Conservation (phyloP, 2,329 filamentous ascomycete genomes). For the Paraconiothyrium brasiliense region DNA sequence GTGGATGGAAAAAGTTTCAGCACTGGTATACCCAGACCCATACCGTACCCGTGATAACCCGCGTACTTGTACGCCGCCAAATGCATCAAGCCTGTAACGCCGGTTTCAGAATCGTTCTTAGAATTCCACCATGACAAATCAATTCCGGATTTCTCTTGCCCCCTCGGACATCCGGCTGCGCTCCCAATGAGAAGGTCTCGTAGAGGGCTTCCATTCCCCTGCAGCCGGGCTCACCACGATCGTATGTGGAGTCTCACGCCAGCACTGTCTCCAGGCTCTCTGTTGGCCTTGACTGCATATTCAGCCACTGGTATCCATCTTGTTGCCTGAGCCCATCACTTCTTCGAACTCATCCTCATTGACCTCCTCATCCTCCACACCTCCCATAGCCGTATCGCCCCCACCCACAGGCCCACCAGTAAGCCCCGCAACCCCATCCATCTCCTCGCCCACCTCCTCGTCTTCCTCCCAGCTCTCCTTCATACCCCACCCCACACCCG, state of each 20-base stretch:
- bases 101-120: not conserved
- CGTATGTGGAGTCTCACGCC: not conserved
- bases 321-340: conserved; percentile 45
- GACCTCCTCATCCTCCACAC: conserved; percentile 47
- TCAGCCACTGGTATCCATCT: conserved; percentile 49
- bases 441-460: conserved; percentile 79
- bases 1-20: conserved; percentile 24
- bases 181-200: not conserved
- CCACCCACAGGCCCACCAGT: conserved; percentile 41
- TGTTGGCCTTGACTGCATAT: not conserved
- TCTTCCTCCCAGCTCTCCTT: conserved; percentile 70
- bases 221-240: too few species aligned
- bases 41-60: conserved; percentile 19
- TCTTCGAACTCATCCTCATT: conserved; percentile 58
- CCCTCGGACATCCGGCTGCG: not conserved
- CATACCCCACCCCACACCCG: conserved; percentile 45
- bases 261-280: not conserved
- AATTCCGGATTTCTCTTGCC: not conserved
- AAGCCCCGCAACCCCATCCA: conserved; percentile 47
- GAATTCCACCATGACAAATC: not conserved
- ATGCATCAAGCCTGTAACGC: conserved; percentile 14
- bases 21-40: conserved; percentile 38
- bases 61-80: conserved; percentile 13
- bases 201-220: not conserved
- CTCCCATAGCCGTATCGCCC: conserved; percentile 43